Percentiles rank a stretch among this genome's conserved stretches.
phyloP scores from a whole-genome alignment of 208 protist species.

The Leishmania gerbilli region DNA sequence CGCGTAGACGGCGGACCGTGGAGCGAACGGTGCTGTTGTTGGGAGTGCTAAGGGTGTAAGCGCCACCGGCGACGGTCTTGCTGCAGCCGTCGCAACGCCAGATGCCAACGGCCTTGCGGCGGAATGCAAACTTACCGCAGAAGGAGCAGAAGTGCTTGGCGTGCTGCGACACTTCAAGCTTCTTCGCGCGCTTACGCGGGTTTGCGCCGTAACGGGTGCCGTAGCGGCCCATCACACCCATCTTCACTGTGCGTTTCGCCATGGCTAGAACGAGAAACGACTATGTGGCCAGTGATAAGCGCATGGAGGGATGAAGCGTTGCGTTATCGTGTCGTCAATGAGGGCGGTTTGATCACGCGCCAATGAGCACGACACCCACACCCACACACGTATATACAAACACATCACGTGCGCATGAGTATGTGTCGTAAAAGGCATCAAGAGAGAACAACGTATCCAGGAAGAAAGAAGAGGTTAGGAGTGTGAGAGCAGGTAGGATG shows the following conservation, averaged over 20 bases:
- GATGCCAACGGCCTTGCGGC: slow-evolving; percentile 98
- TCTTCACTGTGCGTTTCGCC: slow-evolving; percentile 99
- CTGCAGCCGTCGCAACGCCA: slow-evolving; percentile 98
- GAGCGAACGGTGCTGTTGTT: slow-evolving; percentile 97
- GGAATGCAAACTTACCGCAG: slow-evolving; percentile 98
- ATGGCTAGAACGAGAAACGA: slow-evolving; percentile 39
- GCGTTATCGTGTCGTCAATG: not conserved
- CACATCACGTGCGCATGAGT: not conserved
- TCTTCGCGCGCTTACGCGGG: slow-evolving; percentile 99
- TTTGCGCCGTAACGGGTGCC: slow-evolving; percentile 99
- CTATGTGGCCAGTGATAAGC: not conserved
- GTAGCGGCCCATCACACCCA: slow-evolving; percentile 99
- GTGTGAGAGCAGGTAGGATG: not conserved
- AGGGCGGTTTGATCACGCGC: not conserved
- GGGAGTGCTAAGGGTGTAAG: slow-evolving; percentile 95
- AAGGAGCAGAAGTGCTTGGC: slow-evolving; percentile 98
- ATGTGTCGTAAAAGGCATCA: not conserved
- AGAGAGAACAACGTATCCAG: not conserved
- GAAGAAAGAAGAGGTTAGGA: not conserved
- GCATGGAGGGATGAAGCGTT: not conserved
- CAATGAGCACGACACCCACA: not conserved
- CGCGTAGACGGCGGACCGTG: slow-evolving; percentile 98
- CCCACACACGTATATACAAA: not conserved
- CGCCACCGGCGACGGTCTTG: slow-evolving; percentile 98
- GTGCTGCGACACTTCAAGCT: slow-evolving; percentile 99